phyloP scores from a whole-genome alignment of 139 green algal species.

The Volvox africanus region DNA sequence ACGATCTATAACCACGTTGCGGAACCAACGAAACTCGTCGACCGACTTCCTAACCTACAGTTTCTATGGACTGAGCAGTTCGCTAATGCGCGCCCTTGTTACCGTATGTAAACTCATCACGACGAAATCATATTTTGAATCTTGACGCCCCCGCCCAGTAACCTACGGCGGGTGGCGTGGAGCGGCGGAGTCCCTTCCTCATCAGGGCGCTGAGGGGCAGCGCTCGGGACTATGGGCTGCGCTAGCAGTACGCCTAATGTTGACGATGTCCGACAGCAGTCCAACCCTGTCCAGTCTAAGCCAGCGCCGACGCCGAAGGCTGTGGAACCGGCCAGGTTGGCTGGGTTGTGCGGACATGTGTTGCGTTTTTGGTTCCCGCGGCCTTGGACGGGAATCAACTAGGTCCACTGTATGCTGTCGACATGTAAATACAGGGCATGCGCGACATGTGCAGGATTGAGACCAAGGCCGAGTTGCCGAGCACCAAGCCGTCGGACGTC shows the following conservation, averaged over 20 bases:
- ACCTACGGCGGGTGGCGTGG: background rate
- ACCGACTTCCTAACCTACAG: background rate
- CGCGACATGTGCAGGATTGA: slow-evolving; percentile 22
- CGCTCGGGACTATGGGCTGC: slow-evolving; percentile 35
- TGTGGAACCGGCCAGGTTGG: slow-evolving; percentile 26
- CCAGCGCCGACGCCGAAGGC: slow-evolving; percentile 25
- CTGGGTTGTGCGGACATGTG: background rate
- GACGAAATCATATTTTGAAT: background rate
- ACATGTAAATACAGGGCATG: background rate
- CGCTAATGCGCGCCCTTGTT: background rate
- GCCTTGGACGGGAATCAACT: background rate
- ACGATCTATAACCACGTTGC: background rate
- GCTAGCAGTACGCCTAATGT: background rate
- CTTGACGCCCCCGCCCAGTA: background rate
- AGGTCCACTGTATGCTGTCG: background rate
- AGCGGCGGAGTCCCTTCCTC: background rate
- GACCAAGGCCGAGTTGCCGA: slow-evolving; percentile 27
- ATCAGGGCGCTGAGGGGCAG: background rate
- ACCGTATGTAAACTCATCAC: background rate
- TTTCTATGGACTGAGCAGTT: background rate
- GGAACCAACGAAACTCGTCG: background rate
- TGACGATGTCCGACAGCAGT: background rate
- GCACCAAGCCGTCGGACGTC: slow-evolving; percentile 44
- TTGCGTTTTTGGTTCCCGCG: slow-evolving; percentile 7
- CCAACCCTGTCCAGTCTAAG: background rate